Evolutionary conservation across 345 rosid genomes (phyloP).

Genomic region (Angophora floribunda): DNA sequence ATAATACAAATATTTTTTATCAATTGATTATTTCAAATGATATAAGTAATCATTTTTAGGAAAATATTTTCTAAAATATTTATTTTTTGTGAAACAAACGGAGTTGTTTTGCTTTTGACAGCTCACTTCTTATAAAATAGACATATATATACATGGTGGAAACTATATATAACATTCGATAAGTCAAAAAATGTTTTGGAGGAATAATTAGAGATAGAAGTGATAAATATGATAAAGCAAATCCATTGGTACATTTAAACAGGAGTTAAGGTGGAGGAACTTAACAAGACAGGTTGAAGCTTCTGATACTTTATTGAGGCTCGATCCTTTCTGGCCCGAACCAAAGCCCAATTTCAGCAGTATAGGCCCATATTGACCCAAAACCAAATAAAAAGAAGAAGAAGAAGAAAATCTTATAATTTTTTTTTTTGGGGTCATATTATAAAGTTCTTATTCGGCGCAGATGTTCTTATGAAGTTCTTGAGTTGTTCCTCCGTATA

Average conservation of each 20-base stretch:
- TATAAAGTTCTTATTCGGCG: neutral
- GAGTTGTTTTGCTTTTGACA: neutral
- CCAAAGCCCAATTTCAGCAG: neutral
- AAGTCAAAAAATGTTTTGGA: neutral
- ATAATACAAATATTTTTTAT: too few relatives aligned
- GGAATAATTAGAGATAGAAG: neutral
- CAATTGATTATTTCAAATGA: rapidly evolving
- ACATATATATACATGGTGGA: neutral
- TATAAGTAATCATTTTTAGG: too few relatives aligned
- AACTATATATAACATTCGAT: neutral
- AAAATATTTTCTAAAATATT: too few relatives aligned
- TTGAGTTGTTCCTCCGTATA: neutral
- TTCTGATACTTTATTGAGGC: neutral
- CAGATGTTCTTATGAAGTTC: neutral
- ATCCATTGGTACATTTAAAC: neutral
- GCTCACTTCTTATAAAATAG: neutral
- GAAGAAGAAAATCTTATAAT: too few relatives aligned
- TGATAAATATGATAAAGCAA: neutral
- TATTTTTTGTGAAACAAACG: too few relatives aligned
- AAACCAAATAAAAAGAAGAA: neutral
- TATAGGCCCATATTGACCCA: neutral
- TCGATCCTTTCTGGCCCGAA: neutral
- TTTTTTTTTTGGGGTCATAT: too few relatives aligned
- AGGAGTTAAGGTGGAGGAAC: neutral
- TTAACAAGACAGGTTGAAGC: neutral